Evolutionary conservation across 2,329 filamentous ascomycete genomes (phyloP), one percentile per base, ranked within the genome.

Genomic region (Aurifilum marmelostoma): DNA sequence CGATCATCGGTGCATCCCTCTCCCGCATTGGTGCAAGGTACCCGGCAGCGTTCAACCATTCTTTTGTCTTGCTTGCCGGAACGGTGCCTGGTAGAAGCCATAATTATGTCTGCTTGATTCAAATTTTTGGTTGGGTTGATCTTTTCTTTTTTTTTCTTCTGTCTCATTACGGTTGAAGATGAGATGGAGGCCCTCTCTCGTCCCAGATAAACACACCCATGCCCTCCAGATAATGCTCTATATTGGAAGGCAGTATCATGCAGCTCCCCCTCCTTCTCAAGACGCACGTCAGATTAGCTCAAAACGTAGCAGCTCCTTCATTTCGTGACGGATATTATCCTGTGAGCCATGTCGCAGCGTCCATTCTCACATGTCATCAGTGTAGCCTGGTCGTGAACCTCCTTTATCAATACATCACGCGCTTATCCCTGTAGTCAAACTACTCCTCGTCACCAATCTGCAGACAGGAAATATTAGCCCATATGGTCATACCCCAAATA

Each of bases 361-460:
- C 47, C 34, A 4, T 14, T 56, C 27, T 47, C 24, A 32, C 52
- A 52, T 27, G 24, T 63, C 41, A 18, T 12, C 54, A 62, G 47
- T 52, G 56, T 50, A 63, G 61, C 56, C 61, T 59, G 24, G 16
- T 66, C 37, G 61, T 67, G 47, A 58, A 63, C 52, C 14, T 69
- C 50, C 21, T 65, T 67, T 39, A 32, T 64, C 37, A 59, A 56
- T 62, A 58, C 29, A 66, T 64, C 60, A 47, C 37, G 68, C 27
- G 68, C 27, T 29, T 27, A 16, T 47, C 18, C 24, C 43, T 52
- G 34, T 2, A 29, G 59, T 24, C 56, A 34, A n/a, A 29, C 66
- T 77, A 80, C 74, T 80, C 78, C 63, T 80, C 79, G 67, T 80
- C 78, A 61, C 78, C 79, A 71, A 80, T 80, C 79, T 80, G 59